Percentiles rank a stretch among this genome's conserved stretches.
These are phyloP conservation scores for Casuarina equisetifolia DNA, from an alignment of 306 rosid species.

Conservation along the genomic window DNA sequence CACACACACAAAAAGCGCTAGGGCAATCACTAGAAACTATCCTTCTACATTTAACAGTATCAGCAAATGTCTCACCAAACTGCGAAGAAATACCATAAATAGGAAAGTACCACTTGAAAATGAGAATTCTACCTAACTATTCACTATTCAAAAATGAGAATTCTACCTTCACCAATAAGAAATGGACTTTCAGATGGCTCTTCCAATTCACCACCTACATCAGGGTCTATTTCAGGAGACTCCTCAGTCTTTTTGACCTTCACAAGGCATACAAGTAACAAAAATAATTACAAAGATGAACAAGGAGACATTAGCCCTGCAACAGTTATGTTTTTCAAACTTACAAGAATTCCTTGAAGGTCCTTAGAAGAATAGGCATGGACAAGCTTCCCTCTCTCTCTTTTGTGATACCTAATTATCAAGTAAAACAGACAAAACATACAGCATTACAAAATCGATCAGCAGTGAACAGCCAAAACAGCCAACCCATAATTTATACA, in stretches of 20 bases:
- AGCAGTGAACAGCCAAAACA: not conserved
- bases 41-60: not conserved
- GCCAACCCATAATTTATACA: not conserved
- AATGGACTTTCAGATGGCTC: slow-evolving; percentile 40
- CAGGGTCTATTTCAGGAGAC: slow-evolving; percentile 33
- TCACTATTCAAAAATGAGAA: not conserved
- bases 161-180: slow-evolving; percentile 51
- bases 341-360: slow-evolving; percentile 93
- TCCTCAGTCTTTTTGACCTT: slow-evolving; percentile 69
- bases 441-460: not conserved
- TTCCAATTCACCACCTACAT: slow-evolving; percentile 42
- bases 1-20: not conserved
- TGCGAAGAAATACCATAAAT: not conserved
- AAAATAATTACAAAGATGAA: slow-evolving; percentile 9
- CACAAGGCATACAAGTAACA: slow-evolving; percentile 23
- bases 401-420: slow-evolving; percentile 67
- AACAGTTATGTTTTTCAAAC: slow-evolving; percentile 23
- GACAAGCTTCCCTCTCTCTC: slow-evolving; percentile 92
- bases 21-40: not conserved
- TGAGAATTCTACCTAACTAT: not conserved
- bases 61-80: slow-evolving; percentile 4
- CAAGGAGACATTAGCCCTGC: not conserved
- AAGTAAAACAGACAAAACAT: not conserved
- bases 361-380: slow-evolving; percentile 79
- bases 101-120: not conserved